Evolutionary conservation across 331 rosid genomes (phyloP).

Genomic region (Dryas integrifolia): DNA sequence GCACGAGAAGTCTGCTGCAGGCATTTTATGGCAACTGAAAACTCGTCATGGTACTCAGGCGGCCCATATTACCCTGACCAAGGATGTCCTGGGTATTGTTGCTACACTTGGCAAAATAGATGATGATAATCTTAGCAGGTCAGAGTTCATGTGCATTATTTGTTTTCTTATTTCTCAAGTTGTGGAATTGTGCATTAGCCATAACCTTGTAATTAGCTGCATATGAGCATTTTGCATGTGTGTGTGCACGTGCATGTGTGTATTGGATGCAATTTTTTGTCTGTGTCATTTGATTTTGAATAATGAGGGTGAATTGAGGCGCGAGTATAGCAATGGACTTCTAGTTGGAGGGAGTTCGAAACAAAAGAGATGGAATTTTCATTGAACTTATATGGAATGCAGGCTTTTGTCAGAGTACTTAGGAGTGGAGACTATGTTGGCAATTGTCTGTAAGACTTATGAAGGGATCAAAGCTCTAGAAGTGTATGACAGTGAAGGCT

Average conservation of each 20-base stretch:
- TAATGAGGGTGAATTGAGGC: neutral
- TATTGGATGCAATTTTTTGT: too few relatives aligned
- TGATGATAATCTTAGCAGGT: slow-evolving; percentile 79
- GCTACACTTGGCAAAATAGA: slow-evolving; percentile 68
- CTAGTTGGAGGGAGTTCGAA: neutral
- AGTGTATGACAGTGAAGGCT: slow-evolving; percentile 60
- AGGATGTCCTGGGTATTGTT: slow-evolving; percentile 82
- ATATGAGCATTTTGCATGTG: neutral
- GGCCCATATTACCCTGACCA: slow-evolving; percentile 42
- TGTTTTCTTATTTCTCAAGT: slow-evolving; percentile 1
- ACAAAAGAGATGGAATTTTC: neutral
- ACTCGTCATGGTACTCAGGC: slow-evolving; percentile 53
- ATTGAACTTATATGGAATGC: slow-evolving; percentile 38
- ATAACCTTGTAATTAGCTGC: neutral
- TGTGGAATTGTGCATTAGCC: slow-evolving; percentile 2
- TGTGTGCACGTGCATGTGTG: too few relatives aligned
- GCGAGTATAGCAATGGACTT: neutral
- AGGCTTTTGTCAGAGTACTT: slow-evolving; percentile 87
- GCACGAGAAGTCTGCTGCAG: slow-evolving; percentile 74
- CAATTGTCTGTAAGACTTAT: slow-evolving; percentile 76
- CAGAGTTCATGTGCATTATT: slow-evolving; percentile 2
- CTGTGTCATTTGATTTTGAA: neutral
- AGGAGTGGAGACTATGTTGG: slow-evolving; percentile 74
- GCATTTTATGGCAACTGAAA: slow-evolving; percentile 65
- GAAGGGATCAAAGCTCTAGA: slow-evolving; percentile 83